Base-by-base conservation (phyloP, 352 stramenopile species). In the Pythium plurisporium region DNA sequence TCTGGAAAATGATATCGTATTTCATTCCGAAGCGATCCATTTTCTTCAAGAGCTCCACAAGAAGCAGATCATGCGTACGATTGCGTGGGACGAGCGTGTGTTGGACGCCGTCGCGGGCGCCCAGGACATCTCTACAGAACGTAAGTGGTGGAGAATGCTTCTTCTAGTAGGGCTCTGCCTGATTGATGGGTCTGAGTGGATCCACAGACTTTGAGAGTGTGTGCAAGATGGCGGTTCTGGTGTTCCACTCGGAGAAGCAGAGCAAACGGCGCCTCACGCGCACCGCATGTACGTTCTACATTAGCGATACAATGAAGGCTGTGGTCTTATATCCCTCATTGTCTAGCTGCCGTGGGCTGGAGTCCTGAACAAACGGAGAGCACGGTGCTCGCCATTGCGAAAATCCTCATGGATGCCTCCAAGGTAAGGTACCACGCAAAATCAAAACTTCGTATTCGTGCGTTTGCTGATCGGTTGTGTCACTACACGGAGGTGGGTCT, bases 231-330 rank as follows among this genome's bases (percentile, higher is more conserved):
- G 78, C 78, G 17, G 60, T 80, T 55, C 41, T 68, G 11, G 70
- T 91, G 47, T 87, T 91, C 61, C 70, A 72, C 50, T 54, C 74
- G 8, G 74, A 87, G 49, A 87, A 88, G 65, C 80, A 85, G 49
- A 87, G 73, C 60, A 78, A 76, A 42, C 77, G 77, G 9, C 68
- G 76, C 12, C 55, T 87, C 12, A 73, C 73, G 17, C 78, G 74
- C 30, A 79, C 74, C 3, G 78, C 80, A 5, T 85, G 80, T 91
- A 36, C n/a, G 68, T 19, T 26, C 2, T 30, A 22, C 15, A 4
- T 17, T 48, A 10, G 4, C 0, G 8, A 34, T 36, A 23, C n/a
- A 19, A 31, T 9, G 41, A 19, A 6, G 11, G 6, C 12, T 9
- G 23, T 23, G n/a, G 38, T n/a, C 15, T 41, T 11, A 41, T 5